Evolutionary conservation across 2,329 filamentous ascomycete genomes (phyloP), one percentile per base, ranked within the genome.

Genomic region (Diaporthe citrichinensis): DNA sequence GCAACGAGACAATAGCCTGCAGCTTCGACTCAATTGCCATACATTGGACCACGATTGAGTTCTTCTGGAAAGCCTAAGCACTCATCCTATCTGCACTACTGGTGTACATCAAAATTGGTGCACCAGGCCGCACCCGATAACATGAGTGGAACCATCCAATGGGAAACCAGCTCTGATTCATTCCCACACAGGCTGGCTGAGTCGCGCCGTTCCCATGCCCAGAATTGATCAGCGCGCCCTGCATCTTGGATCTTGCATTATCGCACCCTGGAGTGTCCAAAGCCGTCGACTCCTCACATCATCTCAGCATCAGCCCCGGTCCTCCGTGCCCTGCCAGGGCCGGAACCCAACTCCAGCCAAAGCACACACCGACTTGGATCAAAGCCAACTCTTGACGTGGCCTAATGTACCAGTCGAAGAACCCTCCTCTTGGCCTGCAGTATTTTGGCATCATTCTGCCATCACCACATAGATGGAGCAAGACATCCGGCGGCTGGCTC

Each of bases 211-310:
- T 28, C 20, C 46, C 49, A 39, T 51, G n/a, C 49, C 65, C 65
- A 69, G 65, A 41, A 31, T 7, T 69, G 49, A 69, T 69, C 65
- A 41, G 49, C 65, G 15, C 15, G 34, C 65, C 65, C 49, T 69
- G 65, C 65, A 55, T 55, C 65, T 41, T 55, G 65, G 49, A 69
- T 69, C 65, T 69, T 49, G 65, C 34, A 69, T 55, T 28, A 55
- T 69, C 49, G n/a, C 46, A 69, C 49, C 34, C 6, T 20, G 34
- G 3, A 55, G 28, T 39, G 34, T 31, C n/a, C 23, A 53, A 39
- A 28, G 34, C 9, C 31, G 17, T 69, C 49, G 36, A 55, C 23
- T 41, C 20, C 8, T 41, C 46, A 20, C 65, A 53, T 28, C 65
- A 39, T 68, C 15, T 36, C 49, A 55, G 34, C 65, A 41, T 31